Evolutionary conservation across 805 yeast species (phyloP).

Genomic region (Lachancea meyersii): DNA sequence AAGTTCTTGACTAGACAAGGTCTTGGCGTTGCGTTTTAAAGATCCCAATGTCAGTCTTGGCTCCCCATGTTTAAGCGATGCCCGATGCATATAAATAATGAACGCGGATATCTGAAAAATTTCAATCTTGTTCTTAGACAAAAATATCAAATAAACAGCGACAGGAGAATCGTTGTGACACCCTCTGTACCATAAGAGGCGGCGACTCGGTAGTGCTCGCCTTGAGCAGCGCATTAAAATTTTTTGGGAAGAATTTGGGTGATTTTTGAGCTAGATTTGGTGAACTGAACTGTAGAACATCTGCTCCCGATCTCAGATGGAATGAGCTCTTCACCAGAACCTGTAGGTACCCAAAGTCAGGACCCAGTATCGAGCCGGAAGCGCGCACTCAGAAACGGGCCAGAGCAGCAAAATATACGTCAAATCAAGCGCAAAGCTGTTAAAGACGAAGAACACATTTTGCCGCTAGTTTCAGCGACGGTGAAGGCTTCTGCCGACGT

Average conservation of each 20-base stretch:
- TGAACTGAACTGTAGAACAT: neutral
- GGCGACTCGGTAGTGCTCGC: neutral
- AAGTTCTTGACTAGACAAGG: too few species aligned
- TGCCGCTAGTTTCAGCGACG: neutral
- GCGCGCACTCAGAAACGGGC: neutral
- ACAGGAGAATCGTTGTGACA: neutral
- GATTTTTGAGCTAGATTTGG: neutral
- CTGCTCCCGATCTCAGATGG: conserved; percentile 3
- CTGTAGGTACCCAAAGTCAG: neutral
- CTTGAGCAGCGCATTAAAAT: neutral
- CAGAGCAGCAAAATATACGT: neutral
- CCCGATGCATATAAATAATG: neutral
- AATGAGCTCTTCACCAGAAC: conserved; percentile 8
- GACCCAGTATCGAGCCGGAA: neutral
- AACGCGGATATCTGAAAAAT: neutral
- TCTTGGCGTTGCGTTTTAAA: too few species aligned
- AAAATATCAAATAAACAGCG: neutral
- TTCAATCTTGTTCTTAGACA: neutral
- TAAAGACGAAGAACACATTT: conserved; percentile 5
- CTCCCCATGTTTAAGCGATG: neutral
- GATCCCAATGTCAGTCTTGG: neutral
- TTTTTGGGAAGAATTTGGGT: neutral
- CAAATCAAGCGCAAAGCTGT: conserved; percentile 2
- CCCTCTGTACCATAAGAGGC: neutral
- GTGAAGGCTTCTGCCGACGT: neutral